Evolutionary conservation across 1,284 basidiomycete species (phyloP).

Genomic region (Earliella scabrosa): DNA sequence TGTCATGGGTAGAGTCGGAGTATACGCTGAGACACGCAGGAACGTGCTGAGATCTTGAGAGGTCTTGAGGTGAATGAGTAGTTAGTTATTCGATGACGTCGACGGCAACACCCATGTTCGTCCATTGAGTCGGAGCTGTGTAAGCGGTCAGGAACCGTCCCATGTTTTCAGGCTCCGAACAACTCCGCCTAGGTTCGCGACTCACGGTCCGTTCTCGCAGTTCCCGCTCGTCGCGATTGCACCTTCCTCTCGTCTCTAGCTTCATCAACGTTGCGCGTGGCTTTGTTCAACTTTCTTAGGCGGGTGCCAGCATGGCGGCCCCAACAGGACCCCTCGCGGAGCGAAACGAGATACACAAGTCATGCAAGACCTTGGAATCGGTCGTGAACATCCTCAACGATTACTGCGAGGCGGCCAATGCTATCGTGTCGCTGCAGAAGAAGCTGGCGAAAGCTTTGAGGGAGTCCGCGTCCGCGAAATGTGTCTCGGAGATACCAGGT

Average conservation of each 20-base stretch:
- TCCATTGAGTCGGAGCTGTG: too few relatives aligned
- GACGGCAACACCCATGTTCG: too few relatives aligned
- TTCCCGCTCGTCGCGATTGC: slow-evolving; percentile 4
- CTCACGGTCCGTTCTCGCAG: slow-evolving; percentile 13
- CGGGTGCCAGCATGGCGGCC: slow-evolving; percentile 20
- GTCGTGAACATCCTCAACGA: slow-evolving; percentile 70
- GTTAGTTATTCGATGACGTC: too few relatives aligned
- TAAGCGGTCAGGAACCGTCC: too few relatives aligned
- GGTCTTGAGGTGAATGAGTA: too few relatives aligned
- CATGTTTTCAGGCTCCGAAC: too few relatives aligned
- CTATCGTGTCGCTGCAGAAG: slow-evolving; percentile 71
- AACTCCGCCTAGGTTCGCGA: not conserved
- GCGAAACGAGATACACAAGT: slow-evolving; percentile 74
- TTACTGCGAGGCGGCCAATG: slow-evolving; percentile 70
- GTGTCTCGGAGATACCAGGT: slow-evolving; percentile 67
- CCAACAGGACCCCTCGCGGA: slow-evolving; percentile 42
- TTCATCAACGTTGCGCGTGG: not conserved
- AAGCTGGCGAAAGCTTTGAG: slow-evolving; percentile 70
- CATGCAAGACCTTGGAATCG: slow-evolving; percentile 74
- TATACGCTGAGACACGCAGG: too few relatives aligned
- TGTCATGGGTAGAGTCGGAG: too few relatives aligned
- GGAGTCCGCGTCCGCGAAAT: slow-evolving; percentile 65
- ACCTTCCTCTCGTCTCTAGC: not conserved
- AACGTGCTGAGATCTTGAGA: too few relatives aligned
- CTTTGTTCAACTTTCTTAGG: not conserved